Evolutionary conservation across 2,329 filamentous ascomycete species (phyloP), one percentile per base, ranked within the genome.

Genomic region (Fusarium tjaetaba): DNA sequence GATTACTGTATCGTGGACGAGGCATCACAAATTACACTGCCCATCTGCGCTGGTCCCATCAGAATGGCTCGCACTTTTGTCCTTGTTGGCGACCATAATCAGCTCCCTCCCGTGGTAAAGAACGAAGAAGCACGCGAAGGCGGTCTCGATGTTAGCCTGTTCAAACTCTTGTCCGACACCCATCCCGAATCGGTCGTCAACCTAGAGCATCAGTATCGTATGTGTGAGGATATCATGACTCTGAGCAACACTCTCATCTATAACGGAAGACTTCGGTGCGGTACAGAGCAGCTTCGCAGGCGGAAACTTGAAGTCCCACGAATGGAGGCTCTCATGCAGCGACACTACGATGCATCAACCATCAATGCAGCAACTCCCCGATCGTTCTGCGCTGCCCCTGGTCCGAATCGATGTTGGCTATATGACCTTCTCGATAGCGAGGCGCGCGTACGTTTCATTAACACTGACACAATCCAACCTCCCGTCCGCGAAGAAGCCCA

Each of bases 1-100:
- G 96, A 99, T 82, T 98, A 98, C 80, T 99, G 96, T 79, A 98
- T 99, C 71, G 96, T 99, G 8, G 96, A 99, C 75, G 96, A 99
- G 82, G 96, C 96, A 2, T 98, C 95, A 5, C 96, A 99, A 79
- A 98, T 99, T 80, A 99, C 96, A 0, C 85, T 99, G 26, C 96
- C 96, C 0, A 96, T 98, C 26, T 98, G 96, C 74, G 86, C 98
- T 1, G 96, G 96, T 0, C 96, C 96, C 0, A 97, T 99, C 75
- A 91, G 96, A 16, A 94, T 98, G 90, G 95, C 96, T 10, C 90
- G 90, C 57, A 97, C 93, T 1, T 99, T 99, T 82, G 94, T 99
- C 24, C 89, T 99, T 0, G 96, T 99, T 1, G 96, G 96, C 20
- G 96, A 99, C 81, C 96, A 99, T 81, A 96, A 97, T 80, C 96